Conservation (phyloP, 257 asterid species). For the Solanum verrucosum region DNA sequence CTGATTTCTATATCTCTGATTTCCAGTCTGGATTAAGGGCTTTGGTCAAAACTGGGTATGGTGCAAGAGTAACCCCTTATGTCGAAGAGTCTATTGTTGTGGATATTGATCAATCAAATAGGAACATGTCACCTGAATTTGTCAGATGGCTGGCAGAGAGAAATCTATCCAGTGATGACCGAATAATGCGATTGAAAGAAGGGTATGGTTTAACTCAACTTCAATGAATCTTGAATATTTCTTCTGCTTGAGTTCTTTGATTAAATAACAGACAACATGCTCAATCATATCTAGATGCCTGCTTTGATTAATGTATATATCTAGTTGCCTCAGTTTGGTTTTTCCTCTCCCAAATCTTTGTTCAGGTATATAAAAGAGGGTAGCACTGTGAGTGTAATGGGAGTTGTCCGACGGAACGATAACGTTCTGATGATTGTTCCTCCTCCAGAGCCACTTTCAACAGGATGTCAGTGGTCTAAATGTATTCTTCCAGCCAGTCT, state of each 20-base stretch:
- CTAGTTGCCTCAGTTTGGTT: neutral
- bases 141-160: conserved; percentile 71
- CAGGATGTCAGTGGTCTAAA: conserved; percentile 80
- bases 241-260: neutral
- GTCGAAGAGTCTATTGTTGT: conserved; percentile 63
- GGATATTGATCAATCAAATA: conserved; percentile 46
- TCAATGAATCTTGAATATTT: no score
- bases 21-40: conserved; percentile 89
- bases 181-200: conserved; percentile 67
- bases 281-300: neutral
- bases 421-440: conserved; percentile 83
- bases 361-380: conserved; percentile 84
- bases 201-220: conserved; percentile 31
- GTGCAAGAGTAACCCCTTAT: conserved; percentile 67
- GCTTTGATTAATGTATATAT: neutral
- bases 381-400: conserved; percentile 83
- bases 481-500: conserved; percentile 72
- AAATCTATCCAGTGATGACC: conserved; percentile 65
- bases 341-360: neutral
- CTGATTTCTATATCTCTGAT: conserved; percentile 89
- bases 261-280: neutral
- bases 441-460: conserved; percentile 53
- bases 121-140: conserved; percentile 45
- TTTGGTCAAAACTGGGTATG: conserved; percentile 72
- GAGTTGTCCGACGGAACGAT: conserved; percentile 78